A percentile compares a stretch with the other conserved stretches of the same genome.
Evolutionary conservation across 2,329 filamentous ascomycete genomes (phyloP).

Genomic region (Emergomyces pasteurianus): DNA sequence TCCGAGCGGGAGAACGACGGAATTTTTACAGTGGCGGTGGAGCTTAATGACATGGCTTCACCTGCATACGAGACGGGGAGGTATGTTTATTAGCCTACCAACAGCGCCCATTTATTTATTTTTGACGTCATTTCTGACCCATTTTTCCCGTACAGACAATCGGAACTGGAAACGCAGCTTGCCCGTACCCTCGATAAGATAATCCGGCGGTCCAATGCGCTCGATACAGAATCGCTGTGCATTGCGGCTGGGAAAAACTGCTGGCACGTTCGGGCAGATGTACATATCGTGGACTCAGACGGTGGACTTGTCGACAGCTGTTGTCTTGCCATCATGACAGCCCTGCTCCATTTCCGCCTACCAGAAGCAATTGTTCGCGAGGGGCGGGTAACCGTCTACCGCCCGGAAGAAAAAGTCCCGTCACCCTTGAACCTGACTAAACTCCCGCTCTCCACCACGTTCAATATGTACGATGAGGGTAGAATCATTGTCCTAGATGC

Average conservation of each 20-base stretch:
- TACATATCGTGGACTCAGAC: constrained; percentile 84
- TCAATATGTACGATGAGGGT: constrained; percentile 58
- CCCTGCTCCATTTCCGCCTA: constrained; percentile 79
- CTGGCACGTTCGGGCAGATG: constrained; percentile 81
- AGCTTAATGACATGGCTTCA: constrained; percentile 84
- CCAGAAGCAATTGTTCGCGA: constrained; percentile 81
- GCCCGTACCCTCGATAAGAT: constrained; percentile 88
- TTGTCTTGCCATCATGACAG: constrained; percentile 77
- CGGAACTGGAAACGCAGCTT: constrained; percentile 72
- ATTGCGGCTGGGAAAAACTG: constrained; percentile 82
- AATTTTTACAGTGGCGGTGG: constrained; percentile 82
- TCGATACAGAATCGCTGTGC: constrained; percentile 93
- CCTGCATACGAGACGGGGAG: constrained; percentile 78
- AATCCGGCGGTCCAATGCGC: constrained; percentile 76
- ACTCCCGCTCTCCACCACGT: constrained; percentile 81
- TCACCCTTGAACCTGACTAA: constrained; percentile 85
- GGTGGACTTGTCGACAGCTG: constrained; percentile 79
- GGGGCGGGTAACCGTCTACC: constrained; percentile 74
- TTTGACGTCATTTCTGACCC: background rate
- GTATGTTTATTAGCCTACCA: constrained; percentile 29
- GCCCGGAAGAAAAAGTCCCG: constrained; percentile 72
- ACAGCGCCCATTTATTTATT: background rate
- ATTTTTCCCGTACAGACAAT: constrained; percentile 43
- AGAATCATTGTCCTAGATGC: constrained; percentile 34
- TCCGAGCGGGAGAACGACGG: constrained; percentile 88